Evolutionary conservation across 306 rosid species (phyloP).

Genomic region (Corylus avellana): DNA sequence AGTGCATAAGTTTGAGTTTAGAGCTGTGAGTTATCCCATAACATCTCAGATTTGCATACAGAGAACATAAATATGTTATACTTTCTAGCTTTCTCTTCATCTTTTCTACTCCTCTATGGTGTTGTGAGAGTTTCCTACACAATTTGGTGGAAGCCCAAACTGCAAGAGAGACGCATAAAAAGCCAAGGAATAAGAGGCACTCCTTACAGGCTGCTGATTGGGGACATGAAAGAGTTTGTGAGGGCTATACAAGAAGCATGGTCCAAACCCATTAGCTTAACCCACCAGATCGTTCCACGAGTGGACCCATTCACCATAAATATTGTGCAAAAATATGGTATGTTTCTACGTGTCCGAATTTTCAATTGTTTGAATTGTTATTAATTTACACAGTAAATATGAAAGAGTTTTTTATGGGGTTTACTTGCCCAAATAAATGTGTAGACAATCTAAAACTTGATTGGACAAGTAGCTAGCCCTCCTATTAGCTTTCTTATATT

Average conservation of each 20-base stretch:
- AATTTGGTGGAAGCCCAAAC: slow-evolving; percentile 52
- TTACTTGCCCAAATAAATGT: too few relatives aligned
- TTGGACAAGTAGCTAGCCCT: too few relatives aligned
- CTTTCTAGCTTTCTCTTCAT: slow-evolving; percentile 18
- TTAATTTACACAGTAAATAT: too few relatives aligned
- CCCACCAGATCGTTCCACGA: slow-evolving; percentile 43
- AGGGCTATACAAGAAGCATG: slow-evolving; percentile 46
- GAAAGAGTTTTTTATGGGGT: too few relatives aligned
- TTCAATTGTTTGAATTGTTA: too few relatives aligned
- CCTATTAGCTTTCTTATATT: too few relatives aligned
- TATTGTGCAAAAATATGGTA: slow-evolving; percentile 45
- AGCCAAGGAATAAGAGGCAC: slow-evolving; percentile 52
- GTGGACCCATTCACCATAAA: slow-evolving; percentile 48
- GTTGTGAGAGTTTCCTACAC: slow-evolving; percentile 32
- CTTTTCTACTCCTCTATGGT: slow-evolving; percentile 37
- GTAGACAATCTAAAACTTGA: too few relatives aligned
- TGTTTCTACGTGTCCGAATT: neutral
- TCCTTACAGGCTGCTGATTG: slow-evolving; percentile 43
- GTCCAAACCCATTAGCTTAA: slow-evolving; percentile 46
- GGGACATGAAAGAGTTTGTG: slow-evolving; percentile 50
- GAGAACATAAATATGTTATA: neutral
- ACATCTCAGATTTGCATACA: neutral
- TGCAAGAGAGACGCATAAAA: slow-evolving; percentile 41
- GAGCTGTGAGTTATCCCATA: slow-evolving; percentile 10
- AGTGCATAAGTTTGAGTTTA: neutral